These are phyloP conservation scores for Saturnispora besseyi DNA, from an alignment of 805 yeast species.

Conservation along the genomic window DNA sequence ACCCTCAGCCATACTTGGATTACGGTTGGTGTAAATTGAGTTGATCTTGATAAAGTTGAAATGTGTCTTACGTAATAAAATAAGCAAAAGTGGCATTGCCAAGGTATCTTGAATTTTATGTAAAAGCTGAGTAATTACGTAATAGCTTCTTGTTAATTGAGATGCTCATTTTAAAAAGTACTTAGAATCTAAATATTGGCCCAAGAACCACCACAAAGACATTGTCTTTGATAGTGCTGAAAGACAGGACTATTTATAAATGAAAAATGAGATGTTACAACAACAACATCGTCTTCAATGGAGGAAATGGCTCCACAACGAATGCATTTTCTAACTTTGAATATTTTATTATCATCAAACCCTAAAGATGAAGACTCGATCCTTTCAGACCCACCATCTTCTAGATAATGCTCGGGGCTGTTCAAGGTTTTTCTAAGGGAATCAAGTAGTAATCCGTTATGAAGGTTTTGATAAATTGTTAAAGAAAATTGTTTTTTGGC, in stretches of 20 bases:
- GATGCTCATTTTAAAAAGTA: not conserved
- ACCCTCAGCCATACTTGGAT: not conserved
- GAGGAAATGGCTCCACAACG: slow-evolving; percentile 30
- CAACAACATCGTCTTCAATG: slow-evolving; percentile 30
- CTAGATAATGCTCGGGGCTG: slow-evolving; percentile 21
- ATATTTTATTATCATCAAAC: not conserved
- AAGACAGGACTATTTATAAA: slow-evolving; percentile 25
- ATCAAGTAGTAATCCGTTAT: slow-evolving; percentile 26
- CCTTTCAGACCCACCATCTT: slow-evolving; percentile 2
- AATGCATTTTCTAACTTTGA: slow-evolving; percentile 24
- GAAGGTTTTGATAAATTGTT: slow-evolving; percentile 17
- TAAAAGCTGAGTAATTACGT: no score
- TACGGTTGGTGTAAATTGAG: not conserved
- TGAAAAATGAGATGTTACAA: slow-evolving; percentile 21
- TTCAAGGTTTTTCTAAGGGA: slow-evolving; percentile 26
- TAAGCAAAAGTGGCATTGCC: no score
- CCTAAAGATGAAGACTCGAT: not conserved
- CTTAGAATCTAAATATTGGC: slow-evolving; percentile 28
- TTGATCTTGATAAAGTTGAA: not conserved
- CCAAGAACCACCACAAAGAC: slow-evolving; percentile 78
- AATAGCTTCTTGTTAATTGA: not conserved
- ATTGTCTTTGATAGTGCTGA: slow-evolving; percentile 46
- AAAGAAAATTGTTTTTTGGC: slow-evolving; percentile 12
- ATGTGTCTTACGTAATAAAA: no score
- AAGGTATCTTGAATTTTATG: no score